phyloP scores from a whole-genome alignment of 139 green algal genomes.

The Asterochloris sp. region DNA sequence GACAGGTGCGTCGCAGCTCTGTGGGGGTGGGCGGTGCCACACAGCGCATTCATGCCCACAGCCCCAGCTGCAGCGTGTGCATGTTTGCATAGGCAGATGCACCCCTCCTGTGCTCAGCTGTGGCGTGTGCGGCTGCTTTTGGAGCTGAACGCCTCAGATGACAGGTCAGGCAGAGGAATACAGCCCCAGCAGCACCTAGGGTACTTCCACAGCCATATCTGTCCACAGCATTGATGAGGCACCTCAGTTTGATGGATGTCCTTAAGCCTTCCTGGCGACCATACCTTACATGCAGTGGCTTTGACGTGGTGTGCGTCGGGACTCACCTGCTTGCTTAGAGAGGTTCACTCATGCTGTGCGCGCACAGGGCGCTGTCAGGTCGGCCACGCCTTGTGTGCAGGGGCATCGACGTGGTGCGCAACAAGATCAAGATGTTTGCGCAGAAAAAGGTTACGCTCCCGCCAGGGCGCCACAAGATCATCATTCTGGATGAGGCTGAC shows the following conservation, averaged over 20 bases:
- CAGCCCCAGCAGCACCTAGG: too few relatives aligned
- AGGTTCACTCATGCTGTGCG: too few relatives aligned
- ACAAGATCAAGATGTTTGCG: conserved; percentile 99
- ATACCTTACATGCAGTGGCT: too few relatives aligned
- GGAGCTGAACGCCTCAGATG: neutral
- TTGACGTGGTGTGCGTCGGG: too few relatives aligned
- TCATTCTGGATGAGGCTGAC: conserved; percentile 99
- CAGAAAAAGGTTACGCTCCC: conserved; percentile 97
- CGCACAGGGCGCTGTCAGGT: too few relatives aligned
- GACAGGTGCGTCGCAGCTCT: conserved; percentile 55
- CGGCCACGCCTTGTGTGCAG: conserved; percentile 31
- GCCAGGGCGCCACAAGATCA: conserved; percentile 90
- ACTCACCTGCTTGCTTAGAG: too few relatives aligned
- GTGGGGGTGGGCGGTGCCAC: neutral
- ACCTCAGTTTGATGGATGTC: too few relatives aligned
- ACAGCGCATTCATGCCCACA: neutral
- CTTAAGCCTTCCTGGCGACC: too few relatives aligned
- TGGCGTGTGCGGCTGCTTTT: neutral
- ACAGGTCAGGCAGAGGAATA: too few relatives aligned
- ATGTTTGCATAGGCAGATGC: neutral
- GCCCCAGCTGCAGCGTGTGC: neutral
- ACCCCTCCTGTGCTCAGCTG: neutral
- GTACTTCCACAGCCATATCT: too few relatives aligned
- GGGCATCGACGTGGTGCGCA: conserved; percentile 97
- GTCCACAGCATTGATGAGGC: too few relatives aligned